These are phyloP conservation scores for Coriaria nepalensis DNA, from an alignment of 306 rosid genomes.

Conservation along the genomic window DNA sequence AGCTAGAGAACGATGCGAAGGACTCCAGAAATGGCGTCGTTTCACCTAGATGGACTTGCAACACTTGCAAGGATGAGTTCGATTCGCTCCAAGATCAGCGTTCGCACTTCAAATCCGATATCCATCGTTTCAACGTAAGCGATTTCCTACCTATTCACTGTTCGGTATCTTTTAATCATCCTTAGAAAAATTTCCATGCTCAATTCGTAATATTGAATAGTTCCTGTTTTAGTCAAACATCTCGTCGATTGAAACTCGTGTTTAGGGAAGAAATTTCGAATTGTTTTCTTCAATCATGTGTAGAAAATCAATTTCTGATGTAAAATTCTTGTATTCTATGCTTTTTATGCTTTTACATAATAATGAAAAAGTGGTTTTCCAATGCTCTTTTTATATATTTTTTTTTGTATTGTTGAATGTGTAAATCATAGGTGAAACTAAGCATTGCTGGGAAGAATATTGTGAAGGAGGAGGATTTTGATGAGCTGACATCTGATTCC, in stretches of 20 bases:
- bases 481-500: slow-evolving; percentile 69
- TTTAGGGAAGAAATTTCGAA: too few relatives aligned
- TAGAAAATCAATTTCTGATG: too few relatives aligned
- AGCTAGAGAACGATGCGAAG: slow-evolving; percentile 13
- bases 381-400: background rate
- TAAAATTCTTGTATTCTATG: too few relatives aligned
- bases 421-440: slow-evolving; percentile 62
- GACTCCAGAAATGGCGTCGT: slow-evolving; percentile 24
- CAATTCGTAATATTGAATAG: background rate
- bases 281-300: too few relatives aligned
- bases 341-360: too few relatives aligned
- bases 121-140: slow-evolving; percentile 88
- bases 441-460: slow-evolving; percentile 69
- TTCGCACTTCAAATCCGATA: slow-evolving; percentile 84
- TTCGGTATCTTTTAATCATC: background rate
- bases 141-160: background rate
- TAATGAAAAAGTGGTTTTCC: background rate
- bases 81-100: slow-evolving; percentile 89
- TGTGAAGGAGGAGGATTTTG: slow-evolving; percentile 92
- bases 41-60: slow-evolving; percentile 59
- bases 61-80: slow-evolving; percentile 73
- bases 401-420: slow-evolving; percentile 4
- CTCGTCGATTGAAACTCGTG: too few relatives aligned
- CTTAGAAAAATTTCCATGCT: background rate
- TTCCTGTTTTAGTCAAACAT: too few relatives aligned